These are phyloP conservation scores for Hypomyces rosellus DNA, from an alignment of 2,329 filamentous ascomycete genomes.

Conservation along the genomic window DNA sequence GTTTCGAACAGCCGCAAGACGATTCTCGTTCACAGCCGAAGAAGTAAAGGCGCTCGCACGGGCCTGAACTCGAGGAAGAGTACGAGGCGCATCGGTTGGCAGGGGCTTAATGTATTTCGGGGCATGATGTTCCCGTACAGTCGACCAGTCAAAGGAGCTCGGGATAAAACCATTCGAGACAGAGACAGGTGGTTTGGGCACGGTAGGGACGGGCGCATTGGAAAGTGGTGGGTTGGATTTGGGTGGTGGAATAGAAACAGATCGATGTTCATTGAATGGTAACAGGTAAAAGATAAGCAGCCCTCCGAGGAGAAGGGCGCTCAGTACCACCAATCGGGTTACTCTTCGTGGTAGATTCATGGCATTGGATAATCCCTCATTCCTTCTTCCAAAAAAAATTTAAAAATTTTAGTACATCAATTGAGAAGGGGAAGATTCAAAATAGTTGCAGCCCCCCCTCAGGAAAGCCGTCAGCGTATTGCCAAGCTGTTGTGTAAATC, in stretches of 20 bases:
- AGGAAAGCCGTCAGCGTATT: neutral
- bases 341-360: slow-evolving; percentile 19
- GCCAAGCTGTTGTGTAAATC: neutral
- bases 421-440: neutral
- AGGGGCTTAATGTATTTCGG: slow-evolving; percentile 26
- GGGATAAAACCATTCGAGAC: slow-evolving; percentile 15
- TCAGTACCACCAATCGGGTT: slow-evolving; percentile 18
- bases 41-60: slow-evolving; percentile 17
- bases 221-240: too few relatives aligned
- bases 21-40: slow-evolving; percentile 16
- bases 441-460: neutral
- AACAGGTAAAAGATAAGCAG: slow-evolving; percentile 19
- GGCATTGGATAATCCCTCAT: slow-evolving; percentile 7
- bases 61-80: slow-evolving; percentile 27
- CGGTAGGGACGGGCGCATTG: neutral
- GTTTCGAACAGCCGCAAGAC: slow-evolving; percentile 33
- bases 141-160: slow-evolving; percentile 27
- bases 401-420: neutral
- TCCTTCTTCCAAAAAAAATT: neutral
- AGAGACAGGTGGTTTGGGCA: neutral
- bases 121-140: slow-evolving; percentile 21
- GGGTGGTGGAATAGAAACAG: too few relatives aligned
- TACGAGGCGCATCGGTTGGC: slow-evolving; percentile 20
- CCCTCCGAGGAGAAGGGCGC: slow-evolving; percentile 14
- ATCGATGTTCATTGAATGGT: slow-evolving; percentile 4